These are phyloP conservation scores for Agarophyton chilense DNA, from an alignment of 23 red algal species.

Conservation along the genomic window DNA sequence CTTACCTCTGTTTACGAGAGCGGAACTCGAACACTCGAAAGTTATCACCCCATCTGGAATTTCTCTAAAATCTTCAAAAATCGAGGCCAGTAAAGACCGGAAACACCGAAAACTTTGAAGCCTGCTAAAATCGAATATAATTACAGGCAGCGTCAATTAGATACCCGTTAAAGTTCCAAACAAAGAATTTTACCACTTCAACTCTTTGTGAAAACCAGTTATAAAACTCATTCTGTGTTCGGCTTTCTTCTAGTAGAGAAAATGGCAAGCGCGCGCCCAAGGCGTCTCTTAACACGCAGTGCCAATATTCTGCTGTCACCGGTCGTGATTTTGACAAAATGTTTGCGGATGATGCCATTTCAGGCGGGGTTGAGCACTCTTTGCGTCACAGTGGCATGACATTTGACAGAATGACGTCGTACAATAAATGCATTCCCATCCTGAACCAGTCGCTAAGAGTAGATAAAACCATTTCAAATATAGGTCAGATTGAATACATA, in stretches of 20 bases:
- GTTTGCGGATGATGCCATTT: neutral
- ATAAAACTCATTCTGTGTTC: conserved; percentile 32
- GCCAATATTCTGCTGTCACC: neutral
- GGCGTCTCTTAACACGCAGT: conserved; percentile 12
- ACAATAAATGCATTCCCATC: too few species aligned
- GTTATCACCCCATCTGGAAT: neutral
- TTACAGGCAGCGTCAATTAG: conserved; percentile 18
- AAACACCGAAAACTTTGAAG: neutral
- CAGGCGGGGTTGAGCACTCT: neutral
- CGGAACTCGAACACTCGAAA: neutral
- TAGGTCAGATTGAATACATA: too few species aligned
- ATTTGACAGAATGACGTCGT: too few species aligned
- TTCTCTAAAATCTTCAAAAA: neutral
- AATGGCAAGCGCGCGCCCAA: conserved; percentile 14
- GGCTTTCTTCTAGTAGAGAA: neutral
- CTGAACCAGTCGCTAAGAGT: too few species aligned
- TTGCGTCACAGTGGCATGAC: too few species aligned
- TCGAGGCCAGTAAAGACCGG: neutral
- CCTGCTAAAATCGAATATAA: neutral
- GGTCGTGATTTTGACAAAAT: neutral
- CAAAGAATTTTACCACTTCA: conserved; percentile 41
- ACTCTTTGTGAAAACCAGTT: neutral
- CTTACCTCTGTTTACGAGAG: conserved; percentile 8
- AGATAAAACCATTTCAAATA: too few species aligned
- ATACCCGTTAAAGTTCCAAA: conserved; percentile 25